Evolutionary conservation across 495 filamentous ascomycete species (phyloP), one percentile per base, ranked within the genome.

Genomic region (Hypoxylon fragiforme): DNA sequence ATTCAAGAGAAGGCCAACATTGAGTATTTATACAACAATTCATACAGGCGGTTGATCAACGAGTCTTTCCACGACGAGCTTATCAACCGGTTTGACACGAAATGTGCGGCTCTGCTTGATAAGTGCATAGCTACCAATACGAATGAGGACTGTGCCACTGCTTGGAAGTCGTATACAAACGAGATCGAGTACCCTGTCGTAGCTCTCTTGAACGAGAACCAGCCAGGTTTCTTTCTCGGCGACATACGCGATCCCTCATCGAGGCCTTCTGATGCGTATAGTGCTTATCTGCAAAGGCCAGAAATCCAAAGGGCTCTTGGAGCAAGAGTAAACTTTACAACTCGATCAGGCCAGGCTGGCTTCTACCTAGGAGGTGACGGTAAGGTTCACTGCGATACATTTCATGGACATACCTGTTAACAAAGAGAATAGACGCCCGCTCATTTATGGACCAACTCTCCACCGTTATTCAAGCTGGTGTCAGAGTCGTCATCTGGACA

Each of bases 1-100:
- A 67, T 81, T 14, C 79, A 83, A 59, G 68, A 80, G 34, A 73
- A 75, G 54, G 63, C 77, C 7, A 81, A 80, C 55, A 63, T 82
- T 34, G 72, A 80, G 40, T 85, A 65, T 62, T 69, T 68, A 22
- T 75, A 75, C 62, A 75, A 75, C 63, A 84, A 84, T 60, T 65
- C 70, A 30, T 81, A 83, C 69, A 69, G 67, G 13, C 68, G 70
- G 16, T 52, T 84, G 18, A 80, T 84, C 65, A 64, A 70, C 20
- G 46, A 67, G 16, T 57, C 73, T 5, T 66, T 76, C 31, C 70
- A 75, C 53, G 67, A 63, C 30, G 51, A 58, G 12, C 76, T 70
- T 50, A 53, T 74, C 21, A 51, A 60, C 28, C 65, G 53, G 20
- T 80, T 77, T 63, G 66, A 69, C 26, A 58, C 24, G 6, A 56